Evolutionary conservation across 2,329 filamentous ascomycete genomes (phyloP).

Genomic region (Mycogone perniciosa): DNA sequence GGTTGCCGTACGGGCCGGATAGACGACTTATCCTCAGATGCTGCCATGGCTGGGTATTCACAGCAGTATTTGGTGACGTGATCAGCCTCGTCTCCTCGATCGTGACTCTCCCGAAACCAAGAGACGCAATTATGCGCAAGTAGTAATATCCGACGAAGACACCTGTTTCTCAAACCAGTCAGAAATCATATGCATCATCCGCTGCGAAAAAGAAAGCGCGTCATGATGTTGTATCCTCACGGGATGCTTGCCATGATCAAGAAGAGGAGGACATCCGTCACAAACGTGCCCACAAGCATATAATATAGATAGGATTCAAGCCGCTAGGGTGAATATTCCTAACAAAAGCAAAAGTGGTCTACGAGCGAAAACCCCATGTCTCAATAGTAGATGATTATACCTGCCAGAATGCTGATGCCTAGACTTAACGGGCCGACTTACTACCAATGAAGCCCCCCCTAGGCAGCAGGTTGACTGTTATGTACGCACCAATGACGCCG

Average conservation of each 20-base stretch:
- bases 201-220: background rate
- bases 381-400: no score
- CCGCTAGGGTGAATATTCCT: background rate
- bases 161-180: background rate
- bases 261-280: background rate
- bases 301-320: background rate
- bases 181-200: background rate
- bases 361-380: no score
- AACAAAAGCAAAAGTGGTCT: background rate
- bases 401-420: conserved; percentile 15
- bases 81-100: background rate
- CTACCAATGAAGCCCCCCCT: background rate
- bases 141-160: conserved; percentile 6
- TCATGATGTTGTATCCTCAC: background rate
- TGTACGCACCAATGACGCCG: background rate
- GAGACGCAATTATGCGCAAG: conserved; percentile 3
- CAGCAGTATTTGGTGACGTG: background rate
- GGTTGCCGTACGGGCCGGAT: background rate
- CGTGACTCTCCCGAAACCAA: background rate
- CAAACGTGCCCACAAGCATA: background rate
- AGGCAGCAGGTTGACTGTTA: conserved; percentile 13
- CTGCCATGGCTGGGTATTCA: background rate
- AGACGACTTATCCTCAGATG: conserved; percentile 6
- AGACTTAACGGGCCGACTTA: conserved; percentile 6
- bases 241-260: conserved; percentile 6